Percentiles rank a stretch among this genome's conserved stretches.
Conservation (phyloP, 257 asterid genomes). For the Striga asiatica region DNA sequence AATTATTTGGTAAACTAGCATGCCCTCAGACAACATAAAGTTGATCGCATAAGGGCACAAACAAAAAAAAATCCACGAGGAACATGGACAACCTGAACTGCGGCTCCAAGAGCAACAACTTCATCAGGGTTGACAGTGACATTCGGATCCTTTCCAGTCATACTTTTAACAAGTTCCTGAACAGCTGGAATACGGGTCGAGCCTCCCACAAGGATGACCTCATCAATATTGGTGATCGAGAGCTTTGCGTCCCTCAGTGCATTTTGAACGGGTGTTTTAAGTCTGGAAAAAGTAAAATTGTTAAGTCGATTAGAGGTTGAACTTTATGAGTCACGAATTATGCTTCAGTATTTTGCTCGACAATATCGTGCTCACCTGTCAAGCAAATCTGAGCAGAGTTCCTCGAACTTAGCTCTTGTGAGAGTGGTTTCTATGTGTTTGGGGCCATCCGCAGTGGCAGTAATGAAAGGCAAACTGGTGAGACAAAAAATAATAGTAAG, state of each 20-base stretch:
- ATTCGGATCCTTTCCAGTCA: constrained; percentile 95
- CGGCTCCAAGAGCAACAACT: constrained; percentile 99
- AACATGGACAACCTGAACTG: constrained; percentile 66
- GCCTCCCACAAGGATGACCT: constrained; percentile 93
- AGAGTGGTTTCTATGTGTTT: constrained; percentile 90
- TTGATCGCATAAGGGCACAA: too few species aligned
- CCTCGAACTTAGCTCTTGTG: constrained; percentile 92
- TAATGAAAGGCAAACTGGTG: constrained; percentile 88
- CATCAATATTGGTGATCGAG: constrained; percentile 72
- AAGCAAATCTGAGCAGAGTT: constrained; percentile 82
- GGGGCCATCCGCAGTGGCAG: constrained; percentile 99
- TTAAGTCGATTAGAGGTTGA: too few species aligned
- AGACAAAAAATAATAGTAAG: constrained; percentile 5
- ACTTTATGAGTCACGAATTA: neutral
- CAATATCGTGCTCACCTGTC: constrained; percentile 50
- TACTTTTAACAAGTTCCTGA: constrained; percentile 80
- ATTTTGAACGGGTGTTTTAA: constrained; percentile 87
- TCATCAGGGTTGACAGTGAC: constrained; percentile 97
- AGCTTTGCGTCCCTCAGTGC: constrained; percentile 92
- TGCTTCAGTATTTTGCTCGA: neutral
- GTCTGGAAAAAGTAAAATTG: constrained; percentile 50
- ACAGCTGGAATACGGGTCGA: constrained; percentile 98
- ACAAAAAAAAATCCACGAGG: neutral
- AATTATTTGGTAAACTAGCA: too few species aligned
- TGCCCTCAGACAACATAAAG: too few species aligned